Conservation (phyloP, 2,329 filamentous ascomycete genomes). For the Hypomyces perniciosus region DNA sequence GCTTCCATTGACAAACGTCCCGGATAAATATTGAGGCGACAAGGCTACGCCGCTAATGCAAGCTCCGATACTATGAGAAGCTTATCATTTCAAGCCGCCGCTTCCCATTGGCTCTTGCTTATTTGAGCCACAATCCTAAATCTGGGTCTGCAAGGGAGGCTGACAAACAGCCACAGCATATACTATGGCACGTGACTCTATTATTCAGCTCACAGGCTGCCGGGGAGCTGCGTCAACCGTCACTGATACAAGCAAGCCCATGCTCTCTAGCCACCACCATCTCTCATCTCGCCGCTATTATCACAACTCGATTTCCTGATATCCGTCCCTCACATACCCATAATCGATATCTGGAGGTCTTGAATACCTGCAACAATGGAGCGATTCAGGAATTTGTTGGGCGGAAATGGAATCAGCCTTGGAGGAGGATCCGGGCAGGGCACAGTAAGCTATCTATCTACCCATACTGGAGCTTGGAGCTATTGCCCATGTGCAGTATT, state of each 20-base stretch:
- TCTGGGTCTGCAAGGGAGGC: too few relatives aligned
- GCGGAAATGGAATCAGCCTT: slow-evolving; percentile 65
- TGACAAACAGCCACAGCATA: too few relatives aligned
- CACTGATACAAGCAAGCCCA: slow-evolving; percentile 6
- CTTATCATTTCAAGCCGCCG: background rate
- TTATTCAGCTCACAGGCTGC: slow-evolving; percentile 9
- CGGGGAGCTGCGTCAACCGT: slow-evolving; percentile 14
- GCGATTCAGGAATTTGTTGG: slow-evolving; percentile 82
- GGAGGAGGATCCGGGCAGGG: slow-evolving; percentile 38
- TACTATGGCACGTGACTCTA: too few relatives aligned
- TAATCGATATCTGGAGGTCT: background rate
- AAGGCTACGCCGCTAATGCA: slow-evolving; percentile 13
- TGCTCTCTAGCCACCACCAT: slow-evolving; percentile 3
- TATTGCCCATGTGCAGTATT: background rate
- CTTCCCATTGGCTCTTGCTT: background rate
- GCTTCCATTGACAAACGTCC: slow-evolving; percentile 11
- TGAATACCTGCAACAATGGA: slow-evolving; percentile 58
- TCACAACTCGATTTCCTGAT: background rate
- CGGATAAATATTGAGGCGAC: slow-evolving; percentile 26
- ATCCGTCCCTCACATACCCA: background rate
- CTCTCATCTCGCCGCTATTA: background rate
- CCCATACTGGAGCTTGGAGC: background rate
- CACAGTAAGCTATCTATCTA: slow-evolving; percentile 28
- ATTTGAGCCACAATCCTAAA: background rate
- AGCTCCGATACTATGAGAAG: background rate